phyloP scores from a whole-genome alignment of 345 rosid genomes.

The Chamaenerion angustifolium region DNA sequence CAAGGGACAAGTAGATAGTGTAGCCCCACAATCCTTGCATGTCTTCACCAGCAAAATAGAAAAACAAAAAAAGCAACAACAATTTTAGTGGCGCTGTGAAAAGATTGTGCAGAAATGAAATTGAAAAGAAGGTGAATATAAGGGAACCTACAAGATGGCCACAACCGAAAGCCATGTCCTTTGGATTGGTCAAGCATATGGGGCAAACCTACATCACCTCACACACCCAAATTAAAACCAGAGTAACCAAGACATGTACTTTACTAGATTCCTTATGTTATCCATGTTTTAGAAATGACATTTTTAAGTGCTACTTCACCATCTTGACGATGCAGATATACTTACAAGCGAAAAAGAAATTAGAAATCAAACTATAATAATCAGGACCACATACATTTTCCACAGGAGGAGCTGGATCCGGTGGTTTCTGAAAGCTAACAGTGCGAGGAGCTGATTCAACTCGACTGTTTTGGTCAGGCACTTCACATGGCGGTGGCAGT shows the following conservation, averaged over 20 bases:
- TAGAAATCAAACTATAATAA: background rate
- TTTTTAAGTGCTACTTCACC: too few species aligned
- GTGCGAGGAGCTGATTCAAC: conserved; percentile 21
- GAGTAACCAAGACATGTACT: background rate
- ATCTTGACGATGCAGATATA: too few species aligned
- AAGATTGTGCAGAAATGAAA: background rate
- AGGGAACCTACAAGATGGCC: conserved; percentile 65
- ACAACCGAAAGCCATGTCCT: conserved; percentile 94
- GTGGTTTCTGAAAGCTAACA: conserved; percentile 17
- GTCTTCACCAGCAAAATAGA: conserved; percentile 27
- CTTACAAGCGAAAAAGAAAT: background rate
- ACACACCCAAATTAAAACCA: background rate
- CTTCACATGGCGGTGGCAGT: conserved; percentile 70
- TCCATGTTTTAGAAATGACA: too few species aligned
- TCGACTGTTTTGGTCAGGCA: conserved; percentile 45
- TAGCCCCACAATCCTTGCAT: conserved; percentile 66
- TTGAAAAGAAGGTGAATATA: background rate
- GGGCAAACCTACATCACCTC: conserved; percentile 62
- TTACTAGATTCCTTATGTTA: too few species aligned
- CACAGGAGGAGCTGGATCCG: conserved; percentile 19
- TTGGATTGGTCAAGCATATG: conserved; percentile 80
- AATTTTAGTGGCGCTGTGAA: background rate
- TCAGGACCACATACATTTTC: conserved; percentile 28
- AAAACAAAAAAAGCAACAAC: background rate
- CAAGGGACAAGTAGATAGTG: conserved; percentile 50